Percentiles rank a stretch among this genome's conserved stretches.
These are phyloP conservation scores for Hanseniaspora jakobsenii DNA, from an alignment of 805 yeast species.

Conservation along the genomic window DNA sequence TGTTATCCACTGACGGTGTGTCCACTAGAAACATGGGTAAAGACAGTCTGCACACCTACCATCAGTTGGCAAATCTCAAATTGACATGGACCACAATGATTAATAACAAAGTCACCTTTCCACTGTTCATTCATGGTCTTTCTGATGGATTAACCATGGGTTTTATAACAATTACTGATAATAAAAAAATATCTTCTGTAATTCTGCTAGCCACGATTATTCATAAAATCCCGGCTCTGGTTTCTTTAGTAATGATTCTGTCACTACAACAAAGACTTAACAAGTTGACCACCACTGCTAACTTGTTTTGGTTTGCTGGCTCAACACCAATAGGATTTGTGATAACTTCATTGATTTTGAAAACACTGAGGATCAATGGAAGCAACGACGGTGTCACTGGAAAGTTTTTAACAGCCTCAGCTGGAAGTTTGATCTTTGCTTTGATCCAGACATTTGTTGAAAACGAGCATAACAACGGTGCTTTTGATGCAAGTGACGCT, in stretches of 20 bases:
- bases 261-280: constrained; percentile 32
- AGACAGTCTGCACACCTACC: constrained; percentile 17
- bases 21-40: neutral
- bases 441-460: constrained; percentile 20
- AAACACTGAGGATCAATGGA: constrained; percentile 17
- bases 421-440: constrained; percentile 29
- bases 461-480: neutral
- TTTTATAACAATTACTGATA: constrained; percentile 34
- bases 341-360: constrained; percentile 19
- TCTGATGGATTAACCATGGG: constrained; percentile 58
- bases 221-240: constrained; percentile 55
- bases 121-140: constrained; percentile 46
- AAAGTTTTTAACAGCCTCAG: constrained; percentile 26
- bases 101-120: constrained; percentile 41
- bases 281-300: constrained; percentile 32
- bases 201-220: constrained; percentile 46
- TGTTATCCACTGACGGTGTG: too few relatives aligned
- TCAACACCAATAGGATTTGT: constrained; percentile 29
- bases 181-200: constrained; percentile 27
- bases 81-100: constrained; percentile 26
- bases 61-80: constrained; percentile 19
- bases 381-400: constrained; percentile 26
- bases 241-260: constrained; percentile 45
- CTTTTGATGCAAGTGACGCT: neutral
- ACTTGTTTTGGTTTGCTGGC: constrained; percentile 32